Evolutionary conservation across 23 red algal genomes (phyloP).

Genomic region (Gracilaria caudata): DNA sequence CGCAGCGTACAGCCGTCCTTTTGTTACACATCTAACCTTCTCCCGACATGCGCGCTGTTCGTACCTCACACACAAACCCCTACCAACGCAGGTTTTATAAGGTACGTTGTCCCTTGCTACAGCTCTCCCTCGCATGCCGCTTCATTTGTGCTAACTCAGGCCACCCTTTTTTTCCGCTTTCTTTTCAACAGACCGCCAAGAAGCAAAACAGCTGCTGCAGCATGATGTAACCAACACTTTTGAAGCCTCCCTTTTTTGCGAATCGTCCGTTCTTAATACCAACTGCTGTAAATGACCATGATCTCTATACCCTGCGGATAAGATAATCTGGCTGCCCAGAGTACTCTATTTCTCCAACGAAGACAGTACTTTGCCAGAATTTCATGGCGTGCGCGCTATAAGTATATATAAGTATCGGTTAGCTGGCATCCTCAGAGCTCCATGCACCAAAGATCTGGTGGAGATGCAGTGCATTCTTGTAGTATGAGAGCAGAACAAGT

Average conservation of each 20-base stretch:
- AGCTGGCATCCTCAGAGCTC: no score
- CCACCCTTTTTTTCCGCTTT: not conserved
- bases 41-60: not conserved
- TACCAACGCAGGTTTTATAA: constrained; percentile 56
- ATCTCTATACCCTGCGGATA: not conserved
- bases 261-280: not conserved
- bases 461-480: no score
- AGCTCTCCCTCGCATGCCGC: not conserved
- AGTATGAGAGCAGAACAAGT: no score
- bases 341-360: not conserved
- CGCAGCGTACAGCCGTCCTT: not conserved
- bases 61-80: not conserved
- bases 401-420: no score
- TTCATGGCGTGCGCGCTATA: no score
- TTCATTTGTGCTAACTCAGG: not conserved
- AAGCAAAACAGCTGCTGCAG: constrained; percentile 83
- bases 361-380: no score
- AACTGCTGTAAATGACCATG: constrained; percentile 24
- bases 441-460: no score
- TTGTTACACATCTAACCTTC: constrained; percentile 1
- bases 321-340: not conserved
- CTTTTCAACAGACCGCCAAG: constrained; percentile 62
- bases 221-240: constrained; percentile 68
- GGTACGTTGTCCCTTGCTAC: constrained; percentile 30
- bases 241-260: not conserved